phyloP scores from a whole-genome alignment of 495 filamentous ascomycete species.

The Chlorociboria aeruginascens region DNA sequence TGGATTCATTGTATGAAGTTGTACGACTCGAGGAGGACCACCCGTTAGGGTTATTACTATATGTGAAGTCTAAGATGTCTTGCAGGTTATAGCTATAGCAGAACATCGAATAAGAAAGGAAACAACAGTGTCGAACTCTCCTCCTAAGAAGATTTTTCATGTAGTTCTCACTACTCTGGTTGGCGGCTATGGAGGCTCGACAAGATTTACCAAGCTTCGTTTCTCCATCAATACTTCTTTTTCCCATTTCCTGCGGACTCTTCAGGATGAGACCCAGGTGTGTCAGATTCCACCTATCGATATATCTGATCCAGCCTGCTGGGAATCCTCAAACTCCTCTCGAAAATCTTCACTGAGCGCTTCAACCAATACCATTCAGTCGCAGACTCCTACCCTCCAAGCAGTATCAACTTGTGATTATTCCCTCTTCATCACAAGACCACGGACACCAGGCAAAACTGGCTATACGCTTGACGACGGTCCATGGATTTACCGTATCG shows the following conservation, averaged over 20 bases:
- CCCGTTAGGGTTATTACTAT: too few relatives aligned
- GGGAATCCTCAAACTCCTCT: too few relatives aligned
- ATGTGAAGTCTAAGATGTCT: too few relatives aligned
- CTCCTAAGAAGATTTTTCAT: not conserved
- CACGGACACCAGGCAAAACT: not conserved
- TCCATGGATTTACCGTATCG: constrained; percentile 1
- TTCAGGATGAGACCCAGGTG: constrained; percentile 3
- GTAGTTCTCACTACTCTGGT: not conserved
- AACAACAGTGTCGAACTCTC: too few relatives aligned
- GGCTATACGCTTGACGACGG: constrained; percentile 7
- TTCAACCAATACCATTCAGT: not conserved
- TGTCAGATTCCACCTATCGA: constrained; percentile 5
- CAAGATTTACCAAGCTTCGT: not conserved
- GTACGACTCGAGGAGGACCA: too few relatives aligned
- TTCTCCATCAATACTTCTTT: constrained; percentile 2
- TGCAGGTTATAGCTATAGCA: too few relatives aligned
- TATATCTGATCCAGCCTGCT: not conserved
- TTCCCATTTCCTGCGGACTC: not conserved
- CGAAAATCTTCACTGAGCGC: not conserved
- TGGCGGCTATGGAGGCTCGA: not conserved
- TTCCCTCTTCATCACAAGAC: not conserved
- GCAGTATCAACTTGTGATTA: not conserved
- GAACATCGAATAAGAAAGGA: too few relatives aligned
- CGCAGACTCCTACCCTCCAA: not conserved
- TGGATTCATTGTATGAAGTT: too few relatives aligned